These are phyloP conservation scores for Mycena citricolor DNA, from an alignment of 1,284 basidiomycete genomes.

Conservation along the genomic window DNA sequence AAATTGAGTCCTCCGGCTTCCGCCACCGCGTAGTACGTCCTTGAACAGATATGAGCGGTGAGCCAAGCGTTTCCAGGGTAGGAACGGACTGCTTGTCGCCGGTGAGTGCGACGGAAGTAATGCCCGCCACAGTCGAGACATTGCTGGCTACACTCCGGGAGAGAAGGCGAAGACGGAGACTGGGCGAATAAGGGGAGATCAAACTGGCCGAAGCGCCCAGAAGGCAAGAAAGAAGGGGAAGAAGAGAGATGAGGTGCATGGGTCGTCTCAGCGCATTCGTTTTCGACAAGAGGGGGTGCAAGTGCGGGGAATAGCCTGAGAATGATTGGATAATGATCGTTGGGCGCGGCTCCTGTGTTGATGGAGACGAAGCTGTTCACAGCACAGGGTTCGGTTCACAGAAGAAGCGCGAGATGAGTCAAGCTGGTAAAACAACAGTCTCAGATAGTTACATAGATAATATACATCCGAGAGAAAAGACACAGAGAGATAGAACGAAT, in stretches of 20 bases:
- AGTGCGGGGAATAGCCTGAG: no score
- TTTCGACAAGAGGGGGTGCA: no score
- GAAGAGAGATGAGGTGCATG: no score
- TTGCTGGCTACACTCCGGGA: conserved; percentile 5
- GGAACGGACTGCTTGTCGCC: conserved; percentile 48
- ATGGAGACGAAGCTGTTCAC: no score
- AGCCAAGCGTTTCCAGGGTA: no score
- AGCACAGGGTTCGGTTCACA: no score
- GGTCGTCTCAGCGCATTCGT: no score
- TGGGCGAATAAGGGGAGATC: conserved; percentile 9
- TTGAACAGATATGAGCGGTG: no score
- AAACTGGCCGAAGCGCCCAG: conserved; percentile 11
- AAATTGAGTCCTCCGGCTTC: conserved; percentile 61
- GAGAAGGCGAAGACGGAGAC: conserved; percentile 14
- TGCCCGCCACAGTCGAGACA: conserved; percentile 7
- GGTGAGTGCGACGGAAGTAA: conserved; percentile 37
- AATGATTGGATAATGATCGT: no score
- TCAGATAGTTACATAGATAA: conserved; percentile 28
- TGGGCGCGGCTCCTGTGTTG: no score
- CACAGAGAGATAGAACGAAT: conserved; percentile 20
- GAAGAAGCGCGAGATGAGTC: no score
- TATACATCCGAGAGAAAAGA: conserved; percentile 35
- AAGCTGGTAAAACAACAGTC: no score
- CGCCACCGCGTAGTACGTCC: conserved; percentile 66
- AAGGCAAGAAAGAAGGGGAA: conserved; percentile 16